These are phyloP conservation scores for Mycena sanguinolenta DNA, from an alignment of 768 basidiomycete genomes.

Conservation along the genomic window DNA sequence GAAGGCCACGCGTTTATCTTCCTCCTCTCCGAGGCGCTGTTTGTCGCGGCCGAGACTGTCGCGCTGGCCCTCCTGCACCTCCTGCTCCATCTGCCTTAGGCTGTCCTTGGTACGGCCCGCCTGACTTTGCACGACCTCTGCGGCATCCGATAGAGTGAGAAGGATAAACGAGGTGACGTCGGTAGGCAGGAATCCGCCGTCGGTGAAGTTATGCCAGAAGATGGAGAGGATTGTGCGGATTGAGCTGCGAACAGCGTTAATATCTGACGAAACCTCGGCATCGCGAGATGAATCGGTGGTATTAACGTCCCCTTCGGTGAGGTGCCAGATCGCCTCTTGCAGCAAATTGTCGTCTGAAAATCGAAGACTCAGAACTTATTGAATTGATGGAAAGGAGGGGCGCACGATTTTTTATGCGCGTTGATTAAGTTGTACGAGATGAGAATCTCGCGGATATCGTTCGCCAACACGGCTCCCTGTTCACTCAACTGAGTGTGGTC, in stretches of 20 bases:
- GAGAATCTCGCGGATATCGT: slow-evolving; percentile 54
- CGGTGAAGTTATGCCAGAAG: slow-evolving; percentile 53
- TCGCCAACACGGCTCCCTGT: slow-evolving; percentile 53
- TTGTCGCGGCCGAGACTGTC: slow-evolving; percentile 68
- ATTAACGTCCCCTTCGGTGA: slow-evolving; percentile 54
- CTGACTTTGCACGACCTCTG: slow-evolving; percentile 67
- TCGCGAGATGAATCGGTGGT: not conserved
- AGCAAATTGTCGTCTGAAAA: slow-evolving; percentile 58
- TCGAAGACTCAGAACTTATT: not conserved
- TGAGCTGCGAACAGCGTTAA: slow-evolving; percentile 24
- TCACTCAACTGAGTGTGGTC: slow-evolving; percentile 50
- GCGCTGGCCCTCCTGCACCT: slow-evolving; percentile 71
- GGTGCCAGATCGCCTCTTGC: slow-evolving; percentile 63
- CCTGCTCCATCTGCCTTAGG: slow-evolving; percentile 68
- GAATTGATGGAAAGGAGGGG: not conserved
- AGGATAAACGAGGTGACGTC: slow-evolving; percentile 76
- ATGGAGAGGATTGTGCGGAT: slow-evolving; percentile 28
- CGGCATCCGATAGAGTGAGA: slow-evolving; percentile 74
- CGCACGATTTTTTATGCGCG: slow-evolving; percentile 58
- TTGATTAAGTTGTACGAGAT: slow-evolving; percentile 58
- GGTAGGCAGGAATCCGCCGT: slow-evolving; percentile 64
- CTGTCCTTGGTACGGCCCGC: slow-evolving; percentile 66
- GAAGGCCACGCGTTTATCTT: slow-evolving; percentile 64
- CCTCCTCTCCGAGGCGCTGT: slow-evolving; percentile 60
- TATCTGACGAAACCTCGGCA: slow-evolving; percentile 8